These are phyloP conservation scores for Clarireedia sp. DNA, from an alignment of 2,329 filamentous ascomycete species.

Conservation along the genomic window DNA sequence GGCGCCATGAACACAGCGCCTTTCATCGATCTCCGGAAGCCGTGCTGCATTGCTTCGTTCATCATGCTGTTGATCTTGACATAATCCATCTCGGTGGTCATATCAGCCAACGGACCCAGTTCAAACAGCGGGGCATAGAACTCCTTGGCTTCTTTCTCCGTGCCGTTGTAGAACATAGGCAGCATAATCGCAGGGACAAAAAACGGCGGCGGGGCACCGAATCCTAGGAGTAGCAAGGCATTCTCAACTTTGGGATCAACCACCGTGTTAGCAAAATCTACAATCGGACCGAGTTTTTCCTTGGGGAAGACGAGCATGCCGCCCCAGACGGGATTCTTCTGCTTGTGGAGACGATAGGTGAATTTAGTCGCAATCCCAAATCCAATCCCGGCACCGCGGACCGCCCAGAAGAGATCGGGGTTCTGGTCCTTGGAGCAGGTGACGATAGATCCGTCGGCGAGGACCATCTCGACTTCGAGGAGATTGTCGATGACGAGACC, in stretches of 20 bases:
- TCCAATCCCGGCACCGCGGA: constrained; percentile 22
- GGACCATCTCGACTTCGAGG: constrained; percentile 1
- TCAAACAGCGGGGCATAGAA: constrained; percentile 27
- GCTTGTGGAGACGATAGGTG: constrained; percentile 5
- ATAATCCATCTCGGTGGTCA: constrained; percentile 28
- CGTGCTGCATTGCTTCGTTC: constrained; percentile 21
- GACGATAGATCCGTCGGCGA: constrained; percentile 22
- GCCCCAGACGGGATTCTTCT: constrained; percentile 37
- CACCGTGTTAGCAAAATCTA: constrained; percentile 15
- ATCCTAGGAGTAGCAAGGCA: background rate
- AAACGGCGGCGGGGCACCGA: constrained; percentile 9
- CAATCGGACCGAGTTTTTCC: constrained; percentile 10
- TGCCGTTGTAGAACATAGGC: constrained; percentile 31
- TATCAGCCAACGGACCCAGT: constrained; percentile 25
- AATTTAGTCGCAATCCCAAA: constrained; percentile 6
- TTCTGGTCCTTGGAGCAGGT: constrained; percentile 37
- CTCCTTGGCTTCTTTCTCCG: constrained; percentile 23
- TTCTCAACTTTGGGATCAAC: constrained; percentile 5
- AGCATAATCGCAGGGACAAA: constrained; percentile 6
- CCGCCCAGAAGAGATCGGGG: constrained; percentile 43
- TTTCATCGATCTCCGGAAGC: constrained; percentile 8
- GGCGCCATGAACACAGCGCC: constrained; percentile 8
- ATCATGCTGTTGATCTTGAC: constrained; percentile 28
- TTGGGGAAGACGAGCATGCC: constrained; percentile 13
- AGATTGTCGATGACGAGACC: constrained; percentile 10